Percentiles rank a stretch among this genome's conserved stretches.
These are phyloP conservation scores for Diaporthe sp. DNA, from an alignment of 2,329 filamentous ascomycete genomes.

Conservation along the genomic window DNA sequence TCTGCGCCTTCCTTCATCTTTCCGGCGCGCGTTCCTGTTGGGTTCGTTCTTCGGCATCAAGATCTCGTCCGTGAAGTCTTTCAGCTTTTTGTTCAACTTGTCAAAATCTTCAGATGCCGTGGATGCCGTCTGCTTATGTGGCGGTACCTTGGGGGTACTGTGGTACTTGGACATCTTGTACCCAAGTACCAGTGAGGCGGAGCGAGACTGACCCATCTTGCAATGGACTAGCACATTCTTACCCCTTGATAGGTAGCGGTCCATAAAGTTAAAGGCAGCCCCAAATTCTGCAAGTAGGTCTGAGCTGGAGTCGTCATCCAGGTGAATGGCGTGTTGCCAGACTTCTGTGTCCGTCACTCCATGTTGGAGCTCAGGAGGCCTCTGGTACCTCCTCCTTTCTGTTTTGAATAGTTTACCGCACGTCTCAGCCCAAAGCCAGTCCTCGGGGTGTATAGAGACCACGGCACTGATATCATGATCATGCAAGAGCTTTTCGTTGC, in stretches of 20 bases:
- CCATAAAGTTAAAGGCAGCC: background rate
- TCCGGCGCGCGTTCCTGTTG: too few species aligned
- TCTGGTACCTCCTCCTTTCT: too few species aligned
- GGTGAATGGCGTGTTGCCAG: background rate
- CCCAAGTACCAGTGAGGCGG: background rate
- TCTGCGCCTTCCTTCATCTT: background rate
- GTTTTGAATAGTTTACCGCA: background rate
- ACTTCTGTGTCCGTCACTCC: too few species aligned
- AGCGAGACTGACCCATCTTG: conserved; percentile 25
- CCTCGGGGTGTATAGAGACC: background rate
- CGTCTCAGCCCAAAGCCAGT: background rate
- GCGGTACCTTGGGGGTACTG: too few species aligned
- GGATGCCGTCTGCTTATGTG: too few species aligned
- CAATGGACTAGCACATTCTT: conserved; percentile 3
- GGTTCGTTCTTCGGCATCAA: background rate
- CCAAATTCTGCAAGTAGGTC: background rate
- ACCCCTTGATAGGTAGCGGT: background rate
- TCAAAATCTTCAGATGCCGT: too few species aligned
- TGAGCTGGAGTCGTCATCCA: background rate
- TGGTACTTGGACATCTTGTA: background rate
- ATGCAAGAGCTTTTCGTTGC: background rate
- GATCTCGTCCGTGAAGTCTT: background rate
- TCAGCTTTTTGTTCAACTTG: too few species aligned
- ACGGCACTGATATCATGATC: background rate
- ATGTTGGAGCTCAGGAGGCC: too few species aligned